A percentile compares a stretch with the other conserved stretches of the same genome.
These are phyloP conservation scores for Discostella stelligeroides DNA, from an alignment of 108 stramenopile species.

Conservation along the genomic window DNA sequence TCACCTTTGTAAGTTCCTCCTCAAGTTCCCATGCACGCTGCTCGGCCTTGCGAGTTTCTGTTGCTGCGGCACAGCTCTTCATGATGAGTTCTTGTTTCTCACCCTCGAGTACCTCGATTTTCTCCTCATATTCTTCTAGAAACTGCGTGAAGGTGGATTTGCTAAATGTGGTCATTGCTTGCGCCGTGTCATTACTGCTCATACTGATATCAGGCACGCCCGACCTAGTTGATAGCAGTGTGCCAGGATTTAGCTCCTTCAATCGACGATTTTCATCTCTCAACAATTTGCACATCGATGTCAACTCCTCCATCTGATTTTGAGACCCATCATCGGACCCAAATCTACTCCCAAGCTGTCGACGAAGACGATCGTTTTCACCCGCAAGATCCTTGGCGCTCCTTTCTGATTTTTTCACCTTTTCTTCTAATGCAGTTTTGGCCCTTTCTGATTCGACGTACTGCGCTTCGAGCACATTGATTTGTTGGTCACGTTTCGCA, in stretches of 20 bases:
- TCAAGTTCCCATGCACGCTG: slow-evolving; percentile 74
- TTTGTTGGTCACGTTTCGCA: slow-evolving; percentile 60
- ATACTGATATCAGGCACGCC: neutral
- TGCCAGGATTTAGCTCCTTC: slow-evolving; percentile 42
- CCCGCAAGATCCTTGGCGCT: slow-evolving; percentile 61
- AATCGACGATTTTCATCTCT: slow-evolving; percentile 75
- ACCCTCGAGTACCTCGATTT: slow-evolving; percentile 63
- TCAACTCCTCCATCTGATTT: slow-evolving; percentile 69
- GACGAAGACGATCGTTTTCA: slow-evolving; percentile 85
- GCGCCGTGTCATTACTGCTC: neutral
- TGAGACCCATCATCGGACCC: slow-evolving; percentile 63
- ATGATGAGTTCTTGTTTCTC: slow-evolving; percentile 86
- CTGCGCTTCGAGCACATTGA: slow-evolving; percentile 54
- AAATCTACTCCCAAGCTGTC: slow-evolving; percentile 76
- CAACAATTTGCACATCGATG: slow-evolving; percentile 68
- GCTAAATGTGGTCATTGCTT: slow-evolving; percentile 24
- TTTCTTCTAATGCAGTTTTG: slow-evolving; percentile 60
- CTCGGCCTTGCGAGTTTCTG: slow-evolving; percentile 78
- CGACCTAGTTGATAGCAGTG: neutral
- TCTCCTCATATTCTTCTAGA: slow-evolving; percentile 78
- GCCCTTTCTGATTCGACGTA: slow-evolving; percentile 52
- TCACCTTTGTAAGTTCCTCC: slow-evolving; percentile 65
- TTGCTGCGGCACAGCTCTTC: slow-evolving; percentile 74
- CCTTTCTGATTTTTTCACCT: slow-evolving; percentile 53
- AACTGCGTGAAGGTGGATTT: slow-evolving; percentile 64